Conservation (phyloP, 2,329 filamentous ascomycete species). For the Diatrype stigma region DNA sequence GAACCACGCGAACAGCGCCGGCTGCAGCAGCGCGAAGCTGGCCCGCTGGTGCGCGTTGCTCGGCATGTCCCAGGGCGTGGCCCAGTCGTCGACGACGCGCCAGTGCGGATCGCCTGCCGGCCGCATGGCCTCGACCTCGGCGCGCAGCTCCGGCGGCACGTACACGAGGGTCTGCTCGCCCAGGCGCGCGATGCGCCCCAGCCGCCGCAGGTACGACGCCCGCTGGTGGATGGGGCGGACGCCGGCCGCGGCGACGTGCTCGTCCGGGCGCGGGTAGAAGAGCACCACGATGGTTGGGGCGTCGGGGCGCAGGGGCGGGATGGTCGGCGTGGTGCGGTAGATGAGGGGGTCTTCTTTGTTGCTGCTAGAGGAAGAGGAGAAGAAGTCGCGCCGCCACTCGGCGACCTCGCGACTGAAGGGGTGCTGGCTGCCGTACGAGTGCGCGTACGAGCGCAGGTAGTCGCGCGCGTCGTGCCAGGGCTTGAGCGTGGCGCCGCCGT, state of each 20-base stretch:
- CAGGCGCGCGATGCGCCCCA: constrained; percentile 13
- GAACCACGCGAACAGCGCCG: constrained; percentile 9
- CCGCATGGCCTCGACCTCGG: constrained; percentile 10
- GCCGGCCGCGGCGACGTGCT: too few relatives aligned
- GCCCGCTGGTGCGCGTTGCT: constrained; percentile 14
- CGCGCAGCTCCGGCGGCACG: constrained; percentile 9
- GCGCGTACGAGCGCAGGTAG: too few relatives aligned
- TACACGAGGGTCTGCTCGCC: constrained; percentile 16
- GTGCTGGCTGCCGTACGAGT: too few relatives aligned
- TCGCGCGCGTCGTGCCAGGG: too few relatives aligned
- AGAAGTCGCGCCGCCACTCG: background rate
- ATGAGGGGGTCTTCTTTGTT: too few relatives aligned
- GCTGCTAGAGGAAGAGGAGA: too few relatives aligned
- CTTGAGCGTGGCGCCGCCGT: too few relatives aligned
- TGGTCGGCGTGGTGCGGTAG: constrained; percentile 1
- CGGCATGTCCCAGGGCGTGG: constrained; percentile 16
- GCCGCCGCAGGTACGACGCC: constrained; percentile 12
- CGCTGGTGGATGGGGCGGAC: constrained; percentile 11
- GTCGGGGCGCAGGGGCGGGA: constrained; percentile 4
- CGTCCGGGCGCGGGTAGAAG: constrained; percentile 14
- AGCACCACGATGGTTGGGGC: constrained; percentile 14
- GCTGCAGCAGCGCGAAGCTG: constrained; percentile 12
- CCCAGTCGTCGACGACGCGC: constrained; percentile 12
- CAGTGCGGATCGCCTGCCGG: constrained; percentile 9
- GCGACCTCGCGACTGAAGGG: background rate